Base-by-base conservation (phyloP, 2,329 filamentous ascomycete genomes). In the Zymoseptoria tritici region DNA sequence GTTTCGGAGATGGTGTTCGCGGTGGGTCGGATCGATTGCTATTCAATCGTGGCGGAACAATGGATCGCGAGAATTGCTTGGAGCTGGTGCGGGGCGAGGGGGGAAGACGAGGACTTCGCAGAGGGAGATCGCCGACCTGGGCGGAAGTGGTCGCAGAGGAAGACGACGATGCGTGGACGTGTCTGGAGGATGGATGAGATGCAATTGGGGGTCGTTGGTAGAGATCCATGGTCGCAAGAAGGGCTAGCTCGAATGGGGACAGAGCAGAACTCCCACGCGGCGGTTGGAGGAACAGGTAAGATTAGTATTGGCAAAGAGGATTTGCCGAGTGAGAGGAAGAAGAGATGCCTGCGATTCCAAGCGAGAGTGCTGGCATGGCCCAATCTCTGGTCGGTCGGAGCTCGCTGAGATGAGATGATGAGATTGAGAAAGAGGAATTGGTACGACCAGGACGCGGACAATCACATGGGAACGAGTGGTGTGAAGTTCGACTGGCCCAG, bases 1-100 rank as follows among this genome's bases (percentile, higher is more conserved):
- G 59, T 55, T 55, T 54, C 46, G 55, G 51, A 16, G 59, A 56
- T 21, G 59, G 59, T 22, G 59, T 60, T 9, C 29, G 22, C 21
- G 59, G 59, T 46, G 56, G 56, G 24, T 50, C 36, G 36, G 36
- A n/a, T 3, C 13, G 16, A n/a, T 16, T 46, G 36, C 2, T 4
- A n/a, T 46, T 46, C 36, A 6, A 46, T 46, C 36, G 36, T n/a
- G 36, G 36, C 13, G 36, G 36, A 46, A 46, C 36, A 16, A n/a
- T 46, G 36, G 36, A 46, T 46, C 36, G 36, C 36, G 36, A 46
- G 36, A 46, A 46, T 11, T 46, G 13, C 13, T 46, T 46, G 36
- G 36, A 46, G 36, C 36, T 46, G 13, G 36, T 46, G 36, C 36
- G 36, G 16, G 36, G 36, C 3, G 36, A 46, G 36, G 36, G 36